phyloP scores from a whole-genome alignment of 805 yeast genomes.

The Ogataea wickerhamii region DNA sequence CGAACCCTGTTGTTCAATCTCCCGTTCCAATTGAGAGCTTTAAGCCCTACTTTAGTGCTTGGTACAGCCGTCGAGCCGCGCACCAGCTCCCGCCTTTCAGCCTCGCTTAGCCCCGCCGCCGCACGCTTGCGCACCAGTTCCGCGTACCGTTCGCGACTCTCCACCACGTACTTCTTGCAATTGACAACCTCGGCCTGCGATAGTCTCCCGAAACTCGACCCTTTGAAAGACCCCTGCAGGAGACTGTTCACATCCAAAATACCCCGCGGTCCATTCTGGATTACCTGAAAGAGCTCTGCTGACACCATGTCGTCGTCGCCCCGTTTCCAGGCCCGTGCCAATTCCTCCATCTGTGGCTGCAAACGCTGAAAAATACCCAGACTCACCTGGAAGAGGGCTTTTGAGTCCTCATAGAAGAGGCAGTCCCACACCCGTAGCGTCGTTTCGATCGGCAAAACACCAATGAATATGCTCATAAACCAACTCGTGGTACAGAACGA shows the following conservation, averaged over 20 bases:
- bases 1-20: slow-evolving; percentile 31
- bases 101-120: slow-evolving; percentile 29
- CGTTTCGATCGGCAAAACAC: slow-evolving; percentile 83
- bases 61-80: slow-evolving; percentile 19
- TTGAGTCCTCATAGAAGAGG: slow-evolving; percentile 86
- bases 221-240: slow-evolving; percentile 69
- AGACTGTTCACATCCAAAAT: slow-evolving; percentile 65
- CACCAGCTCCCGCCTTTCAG: slow-evolving; percentile 29
- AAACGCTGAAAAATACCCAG: slow-evolving; percentile 73
- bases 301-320: slow-evolving; percentile 27
- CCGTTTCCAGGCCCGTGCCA: slow-evolving; percentile 14
- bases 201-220: slow-evolving; percentile 43
- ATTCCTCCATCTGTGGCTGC: slow-evolving; percentile 53
- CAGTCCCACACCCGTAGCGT: slow-evolving; percentile 93
- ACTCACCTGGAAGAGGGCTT: slow-evolving; percentile 77
- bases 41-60: slow-evolving; percentile 30
- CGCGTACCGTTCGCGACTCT: slow-evolving; percentile 47
- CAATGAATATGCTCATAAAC: slow-evolving; percentile 97
- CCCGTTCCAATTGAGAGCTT: slow-evolving; percentile 34
- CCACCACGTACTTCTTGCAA: slow-evolving; percentile 74
- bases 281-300: slow-evolving; percentile 63
- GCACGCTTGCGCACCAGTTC: slow-evolving; percentile 29
- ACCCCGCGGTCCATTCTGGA: slow-evolving; percentile 78
- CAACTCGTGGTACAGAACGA: slow-evolving; percentile 93
- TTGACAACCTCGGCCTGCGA: slow-evolving; percentile 79